Evolutionary conservation across 768 basidiomycete genomes (phyloP).

Genomic region (Tephrocybe sp.): DNA sequence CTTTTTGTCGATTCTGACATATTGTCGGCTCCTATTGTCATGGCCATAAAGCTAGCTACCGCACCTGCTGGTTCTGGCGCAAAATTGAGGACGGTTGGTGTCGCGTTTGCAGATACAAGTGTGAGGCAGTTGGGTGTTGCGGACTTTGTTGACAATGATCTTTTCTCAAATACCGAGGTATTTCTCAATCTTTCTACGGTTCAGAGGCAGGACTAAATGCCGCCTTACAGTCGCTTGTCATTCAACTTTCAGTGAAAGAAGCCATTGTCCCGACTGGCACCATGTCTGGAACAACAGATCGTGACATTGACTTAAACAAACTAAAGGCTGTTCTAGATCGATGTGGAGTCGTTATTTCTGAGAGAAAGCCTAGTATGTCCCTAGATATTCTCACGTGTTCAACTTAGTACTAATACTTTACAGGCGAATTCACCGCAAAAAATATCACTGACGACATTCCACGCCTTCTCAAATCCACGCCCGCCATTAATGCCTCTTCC

Average conservation of each 20-base stretch:
- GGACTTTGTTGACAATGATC: constrained; percentile 92
- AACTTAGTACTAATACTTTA: not conserved
- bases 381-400: not conserved
- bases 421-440: constrained; percentile 84
- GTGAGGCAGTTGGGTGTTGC: constrained; percentile 82
- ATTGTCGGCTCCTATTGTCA: constrained; percentile 80
- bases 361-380: constrained; percentile 78
- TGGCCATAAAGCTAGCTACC: constrained; percentile 80
- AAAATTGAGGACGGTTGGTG: constrained; percentile 73
- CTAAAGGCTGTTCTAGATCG: constrained; percentile 84
- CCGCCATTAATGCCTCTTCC: constrained; percentile 37
- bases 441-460: constrained; percentile 81
- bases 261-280: constrained; percentile 83
- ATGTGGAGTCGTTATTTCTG: constrained; percentile 88
- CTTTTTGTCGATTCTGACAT: constrained; percentile 84
- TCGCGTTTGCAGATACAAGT: constrained; percentile 92
- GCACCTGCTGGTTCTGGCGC: constrained; percentile 51
- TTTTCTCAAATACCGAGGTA: constrained; percentile 95
- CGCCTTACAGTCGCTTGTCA: constrained; percentile 74
- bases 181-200: constrained; percentile 7
- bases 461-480: constrained; percentile 56
- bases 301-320: constrained; percentile 88
- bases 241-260: constrained; percentile 97
- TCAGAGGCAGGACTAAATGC: not conserved
- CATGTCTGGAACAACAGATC: constrained; percentile 66